These are phyloP conservation scores for Blepharisma stoltei DNA, from an alignment of 73 alveolate genomes.

Conservation along the genomic window DNA sequence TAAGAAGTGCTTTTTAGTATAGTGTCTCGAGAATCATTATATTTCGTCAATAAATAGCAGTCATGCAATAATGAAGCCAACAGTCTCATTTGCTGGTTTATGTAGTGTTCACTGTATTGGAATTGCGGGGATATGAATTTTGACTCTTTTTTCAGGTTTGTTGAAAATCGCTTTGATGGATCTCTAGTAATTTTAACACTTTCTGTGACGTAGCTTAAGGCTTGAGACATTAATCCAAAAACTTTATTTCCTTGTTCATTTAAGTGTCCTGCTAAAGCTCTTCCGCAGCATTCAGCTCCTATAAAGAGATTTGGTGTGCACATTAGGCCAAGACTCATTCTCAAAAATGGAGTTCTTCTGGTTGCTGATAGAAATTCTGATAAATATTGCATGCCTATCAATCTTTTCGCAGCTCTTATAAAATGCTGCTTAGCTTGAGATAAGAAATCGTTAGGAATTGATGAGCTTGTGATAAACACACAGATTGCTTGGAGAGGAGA, in stretches of 20 bases:
- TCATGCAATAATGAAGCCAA: not conserved
- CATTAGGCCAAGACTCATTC: constrained; percentile 17
- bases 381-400: constrained; percentile 38
- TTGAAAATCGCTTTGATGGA: not conserved
- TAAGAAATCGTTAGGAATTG: constrained; percentile 25
- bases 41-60: not conserved
- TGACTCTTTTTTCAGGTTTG: not conserved
- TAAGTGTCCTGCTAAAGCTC: not conserved
- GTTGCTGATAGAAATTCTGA: not conserved
- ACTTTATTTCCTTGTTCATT: constrained; percentile 21
- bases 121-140: constrained; percentile 5
- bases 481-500: constrained; percentile 57
- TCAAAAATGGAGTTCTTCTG: not conserved
- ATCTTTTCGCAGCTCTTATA: constrained; percentile 50
- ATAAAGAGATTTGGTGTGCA: not conserved
- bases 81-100: constrained; percentile 20
- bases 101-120: constrained; percentile 5
- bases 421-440: constrained; percentile 28
- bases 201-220: not conserved
- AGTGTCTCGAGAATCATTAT: not conserved
- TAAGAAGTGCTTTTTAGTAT: not conserved
- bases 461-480: constrained; percentile 35
- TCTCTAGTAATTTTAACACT: not conserved
- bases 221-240: not conserved
- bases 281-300: not conserved